Base-by-base conservation (phyloP, 163 green algal species). In the Chloromonas sp. region DNA sequence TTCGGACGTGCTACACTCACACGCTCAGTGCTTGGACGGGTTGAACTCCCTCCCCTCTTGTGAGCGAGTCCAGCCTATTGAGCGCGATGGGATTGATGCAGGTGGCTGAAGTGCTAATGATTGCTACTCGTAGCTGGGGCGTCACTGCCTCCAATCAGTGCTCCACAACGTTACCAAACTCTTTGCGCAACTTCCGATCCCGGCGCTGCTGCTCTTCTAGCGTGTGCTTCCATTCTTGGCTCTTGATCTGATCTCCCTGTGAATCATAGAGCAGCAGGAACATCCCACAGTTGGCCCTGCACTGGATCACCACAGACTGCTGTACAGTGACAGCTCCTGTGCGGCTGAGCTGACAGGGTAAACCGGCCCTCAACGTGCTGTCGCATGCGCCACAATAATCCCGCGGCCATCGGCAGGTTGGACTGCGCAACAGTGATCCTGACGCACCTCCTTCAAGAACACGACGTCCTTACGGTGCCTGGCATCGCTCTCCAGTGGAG, bases 201-300 rank as follows among this genome's bases (percentile, higher is more conserved):
- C 58, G 58, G 15, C 91, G 82, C 87, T 94, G 91, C 84, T 86
- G 58, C 85, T 94, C 85, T 89, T 94, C 91, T 82, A 94, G 84
- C 15, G 84, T 89, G 71, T 85, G 83, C 87, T 94, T 94, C 87
- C 84, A 90, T 11, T 90, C 86, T 86, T 93, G 90, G 1, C 87
- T 74, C 66, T 86, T 60, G 0, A 85, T 59, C 71, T 89, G 80
- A 71, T 89, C 81, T 14, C 87, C 87, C 60, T 86, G 83, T 36
- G 36, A 36, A 36, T 36, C 36, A 36, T 36, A 36, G 36, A 36
- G 36, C 36, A 36, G 36, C 36, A 36, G 36, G 36, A 14, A 36
- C 60, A 60, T 14, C 60, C 14, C 74, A 81, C 74, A 58, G 13
- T 60, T 81, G 14, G 14, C 13, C 2, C 8, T 59, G 74, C 14